Evolutionary conservation across 2,329 filamentous ascomycete genomes (phyloP), one percentile per base, ranked within the genome.

Genomic region (Fusarium fujikuroi): DNA sequence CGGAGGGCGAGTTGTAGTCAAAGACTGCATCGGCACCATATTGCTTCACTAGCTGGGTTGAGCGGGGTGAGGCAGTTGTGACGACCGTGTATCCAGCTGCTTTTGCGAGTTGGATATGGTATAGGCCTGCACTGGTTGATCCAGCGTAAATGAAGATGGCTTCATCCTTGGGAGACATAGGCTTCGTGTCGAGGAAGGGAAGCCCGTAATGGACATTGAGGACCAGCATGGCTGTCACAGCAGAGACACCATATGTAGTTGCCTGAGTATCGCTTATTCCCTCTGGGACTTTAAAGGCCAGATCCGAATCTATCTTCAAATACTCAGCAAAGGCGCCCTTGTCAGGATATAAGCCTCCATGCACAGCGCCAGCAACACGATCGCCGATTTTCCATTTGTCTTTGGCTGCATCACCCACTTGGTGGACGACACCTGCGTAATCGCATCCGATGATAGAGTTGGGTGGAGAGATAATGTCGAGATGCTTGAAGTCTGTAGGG

Each of bases 11-110:
- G 5, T 50, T 34, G 6, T 50, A 50, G 11, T 50, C n/a, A 3
- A 50, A 50, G 4, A 50, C n/a, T 2, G 30, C 47, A 1, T 50
- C 47, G 4, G 47, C 30, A 0, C 47, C 47, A 5, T 50, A 50
- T 8, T 23, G 16, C 0, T 34, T 50, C 1, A 50, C 47, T 2
- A 50, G 11, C 8, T 34, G 8, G 11, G 11, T 14, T 8, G 47
- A 50, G 0, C 47, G 47, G 0, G 30, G n/a, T 1, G 47, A 50
- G 0, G 47, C 30, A 5, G 47, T 50, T 0, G 47, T 34, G 16
- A 50, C 47, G 6, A 34, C n/a, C 0, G 30, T 23, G n/a, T 19
- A 34, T 0, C 47, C 47, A 5, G 30, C 30, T 19, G 47, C 30
- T 10, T 50, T 50, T 34, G 47, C 47, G 1, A 50, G 47, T 19